Percentiles rank a stretch among this genome's conserved stretches.
Conservation (phyloP, 164 flowering plant genomes). For the Dillenia suffruticosa region DNA sequence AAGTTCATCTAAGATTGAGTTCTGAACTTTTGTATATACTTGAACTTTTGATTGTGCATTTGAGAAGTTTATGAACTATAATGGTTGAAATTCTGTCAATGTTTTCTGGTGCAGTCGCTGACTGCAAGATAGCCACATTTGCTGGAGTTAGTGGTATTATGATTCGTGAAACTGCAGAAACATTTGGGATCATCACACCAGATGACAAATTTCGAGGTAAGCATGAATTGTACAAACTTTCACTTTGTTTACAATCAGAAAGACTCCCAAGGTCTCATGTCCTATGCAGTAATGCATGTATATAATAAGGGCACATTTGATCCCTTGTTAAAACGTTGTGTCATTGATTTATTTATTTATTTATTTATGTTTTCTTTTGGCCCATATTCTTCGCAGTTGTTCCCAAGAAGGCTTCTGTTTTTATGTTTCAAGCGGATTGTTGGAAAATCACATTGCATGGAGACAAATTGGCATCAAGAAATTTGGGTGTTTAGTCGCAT, state of each 20-base stretch:
- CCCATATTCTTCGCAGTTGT: conserved; percentile 46
- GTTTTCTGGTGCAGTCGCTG: conserved; percentile 52
- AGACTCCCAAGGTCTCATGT: no score
- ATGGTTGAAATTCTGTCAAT: background rate
- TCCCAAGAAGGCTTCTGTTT: conserved; percentile 69
- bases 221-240: no score
- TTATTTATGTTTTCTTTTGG: background rate
- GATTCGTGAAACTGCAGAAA: conserved; percentile 89
- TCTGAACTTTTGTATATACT: no score
- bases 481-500: background rate
- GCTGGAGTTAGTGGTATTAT: conserved; percentile 70
- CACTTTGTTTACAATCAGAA: background rate
- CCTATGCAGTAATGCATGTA: no score
- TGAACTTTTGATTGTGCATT: no score
- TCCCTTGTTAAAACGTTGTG: no score
- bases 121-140: conserved; percentile 47
- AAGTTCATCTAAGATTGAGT: no score
- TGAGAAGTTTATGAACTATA: no score
- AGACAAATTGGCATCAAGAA: conserved; percentile 61
- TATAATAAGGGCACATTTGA: no score
- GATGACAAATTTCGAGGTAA: conserved; percentile 74
- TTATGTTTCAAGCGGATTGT: conserved; percentile 57
- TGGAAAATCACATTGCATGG: conserved; percentile 81
- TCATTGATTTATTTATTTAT: background rate
- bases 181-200: conserved; percentile 72